A percentile compares a stretch with the other conserved stretches of the same genome.
Evolutionary conservation across 495 filamentous ascomycete species (phyloP).

Genomic region (Penicillium silybi): DNA sequence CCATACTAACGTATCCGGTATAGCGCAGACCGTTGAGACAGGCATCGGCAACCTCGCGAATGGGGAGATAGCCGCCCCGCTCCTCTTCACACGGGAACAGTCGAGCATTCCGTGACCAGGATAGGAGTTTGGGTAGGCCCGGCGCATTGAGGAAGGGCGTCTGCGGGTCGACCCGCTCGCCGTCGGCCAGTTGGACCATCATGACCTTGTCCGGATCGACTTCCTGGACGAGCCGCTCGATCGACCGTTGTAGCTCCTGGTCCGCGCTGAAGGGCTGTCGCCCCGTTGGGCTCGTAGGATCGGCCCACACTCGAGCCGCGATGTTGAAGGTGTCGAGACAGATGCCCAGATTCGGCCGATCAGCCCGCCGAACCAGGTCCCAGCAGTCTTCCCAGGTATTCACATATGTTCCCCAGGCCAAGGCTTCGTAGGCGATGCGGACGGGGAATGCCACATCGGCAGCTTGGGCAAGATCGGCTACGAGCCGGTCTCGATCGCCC

Average conservation of each 20-base stretch:
- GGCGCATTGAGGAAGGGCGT: slow-evolving; percentile 13
- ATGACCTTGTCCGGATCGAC: slow-evolving; percentile 61
- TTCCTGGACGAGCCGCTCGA: slow-evolving; percentile 49
- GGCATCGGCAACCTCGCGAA: slow-evolving; percentile 46
- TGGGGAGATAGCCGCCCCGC: slow-evolving; percentile 62
- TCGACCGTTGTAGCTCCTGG: slow-evolving; percentile 45
- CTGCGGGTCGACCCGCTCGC: slow-evolving; percentile 47
- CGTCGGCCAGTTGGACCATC: slow-evolving; percentile 71
- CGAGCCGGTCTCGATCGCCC: slow-evolving; percentile 50
- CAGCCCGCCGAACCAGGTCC: slow-evolving; percentile 57
- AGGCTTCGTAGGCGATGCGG: slow-evolving; percentile 63
- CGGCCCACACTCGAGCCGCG: slow-evolving; percentile 62
- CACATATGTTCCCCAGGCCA: slow-evolving; percentile 66
- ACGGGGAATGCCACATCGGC: slow-evolving; percentile 59
- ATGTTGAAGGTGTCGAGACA: slow-evolving; percentile 78
- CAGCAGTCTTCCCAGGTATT: slow-evolving; percentile 68
- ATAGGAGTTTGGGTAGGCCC: slow-evolving; percentile 23
- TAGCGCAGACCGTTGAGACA: slow-evolving; percentile 58
- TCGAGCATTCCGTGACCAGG: slow-evolving; percentile 68
- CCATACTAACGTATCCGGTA: slow-evolving; percentile 68
- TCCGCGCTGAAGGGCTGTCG: slow-evolving; percentile 47
- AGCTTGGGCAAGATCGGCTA: slow-evolving; percentile 55
- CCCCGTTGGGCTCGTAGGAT: slow-evolving; percentile 52
- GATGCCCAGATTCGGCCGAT: slow-evolving; percentile 66
- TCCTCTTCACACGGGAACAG: slow-evolving; percentile 66